A percentile compares a stretch with the other conserved stretches of the same genome.
phyloP scores from a whole-genome alignment of 352 stramenopile species.

The Phytophthora rubi region DNA sequence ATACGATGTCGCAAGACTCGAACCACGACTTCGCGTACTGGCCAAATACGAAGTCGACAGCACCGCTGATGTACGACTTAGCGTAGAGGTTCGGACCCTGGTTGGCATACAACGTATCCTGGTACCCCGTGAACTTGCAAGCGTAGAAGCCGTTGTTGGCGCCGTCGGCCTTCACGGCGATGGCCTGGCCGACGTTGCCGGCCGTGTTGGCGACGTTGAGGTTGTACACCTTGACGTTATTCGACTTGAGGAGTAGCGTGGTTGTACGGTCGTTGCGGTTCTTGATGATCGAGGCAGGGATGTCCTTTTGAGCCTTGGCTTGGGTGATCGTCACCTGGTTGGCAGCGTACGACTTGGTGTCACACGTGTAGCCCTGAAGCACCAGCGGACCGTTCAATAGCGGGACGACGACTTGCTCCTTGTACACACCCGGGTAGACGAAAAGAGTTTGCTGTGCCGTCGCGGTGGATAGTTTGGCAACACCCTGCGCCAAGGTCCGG shows the following conservation, averaged over 20 bases:
- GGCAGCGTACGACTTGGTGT: neutral
- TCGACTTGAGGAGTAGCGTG: neutral
- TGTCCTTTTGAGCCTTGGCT: neutral
- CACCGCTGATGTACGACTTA: neutral
- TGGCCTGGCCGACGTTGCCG: neutral
- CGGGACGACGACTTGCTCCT: neutral
- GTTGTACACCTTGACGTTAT: slow-evolving; percentile 1
- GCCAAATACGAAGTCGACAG: neutral
- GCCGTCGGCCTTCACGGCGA: neutral
- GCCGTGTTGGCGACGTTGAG: neutral
- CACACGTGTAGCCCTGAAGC: neutral
- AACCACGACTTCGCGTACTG: neutral
- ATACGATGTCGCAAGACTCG: slow-evolving; percentile 1
- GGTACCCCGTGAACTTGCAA: neutral
- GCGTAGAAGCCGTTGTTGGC: neutral
- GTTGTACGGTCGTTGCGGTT: neutral
- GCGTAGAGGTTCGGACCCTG: neutral
- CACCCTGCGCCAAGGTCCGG: neutral
- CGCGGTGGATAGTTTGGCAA: neutral
- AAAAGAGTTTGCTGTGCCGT: neutral
- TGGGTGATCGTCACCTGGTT: slow-evolving; percentile 3
- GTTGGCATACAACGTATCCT: neutral
- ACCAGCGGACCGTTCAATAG: neutral
- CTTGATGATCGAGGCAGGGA: neutral
- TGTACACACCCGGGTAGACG: neutral